These are phyloP conservation scores for Acer negundo DNA, from an alignment of 345 rosid species.

Conservation along the genomic window DNA sequence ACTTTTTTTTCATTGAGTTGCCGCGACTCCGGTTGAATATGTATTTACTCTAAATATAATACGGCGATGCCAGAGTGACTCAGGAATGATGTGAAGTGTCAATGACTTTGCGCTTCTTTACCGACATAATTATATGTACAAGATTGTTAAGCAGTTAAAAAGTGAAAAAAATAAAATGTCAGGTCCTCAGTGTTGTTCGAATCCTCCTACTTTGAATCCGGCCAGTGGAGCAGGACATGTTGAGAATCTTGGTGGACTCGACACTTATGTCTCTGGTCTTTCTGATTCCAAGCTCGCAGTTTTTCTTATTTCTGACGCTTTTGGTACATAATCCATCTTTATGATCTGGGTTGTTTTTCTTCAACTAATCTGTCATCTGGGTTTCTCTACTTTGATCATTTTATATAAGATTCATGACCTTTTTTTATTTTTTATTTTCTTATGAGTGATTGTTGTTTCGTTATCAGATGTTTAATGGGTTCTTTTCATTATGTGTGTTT, in stretches of 20 bases:
- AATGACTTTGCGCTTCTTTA: too few relatives aligned
- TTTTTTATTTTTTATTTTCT: too few relatives aligned
- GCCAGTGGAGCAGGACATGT: conserved; percentile 34
- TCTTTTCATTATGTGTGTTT: not conserved
- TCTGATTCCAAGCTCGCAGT: conserved; percentile 34
- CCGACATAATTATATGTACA: too few relatives aligned
- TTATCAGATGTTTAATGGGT: too few relatives aligned
- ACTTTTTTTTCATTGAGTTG: too few relatives aligned
- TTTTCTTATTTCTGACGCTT: conserved; percentile 46
- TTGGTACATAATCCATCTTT: conserved; percentile 38
- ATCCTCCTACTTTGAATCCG: conserved; percentile 39
- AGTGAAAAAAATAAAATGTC: conserved; percentile 27
- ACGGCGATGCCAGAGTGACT: too few relatives aligned
- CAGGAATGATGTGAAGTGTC: too few relatives aligned
- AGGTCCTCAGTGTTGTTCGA: conserved; percentile 47
- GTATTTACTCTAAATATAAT: too few relatives aligned
- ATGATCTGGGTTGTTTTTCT: not conserved
- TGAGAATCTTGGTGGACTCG: conserved; percentile 38
- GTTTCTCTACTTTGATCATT: conserved; percentile 4
- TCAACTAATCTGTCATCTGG: not conserved
- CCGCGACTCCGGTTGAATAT: too few relatives aligned
- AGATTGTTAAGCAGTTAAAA: too few relatives aligned
- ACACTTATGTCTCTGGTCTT: conserved; percentile 38
- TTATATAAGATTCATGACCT: not conserved
- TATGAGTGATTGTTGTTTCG: not conserved